phyloP scores from a whole-genome alignment of 257 asterid genomes.

The Penstemon newberryi region DNA sequence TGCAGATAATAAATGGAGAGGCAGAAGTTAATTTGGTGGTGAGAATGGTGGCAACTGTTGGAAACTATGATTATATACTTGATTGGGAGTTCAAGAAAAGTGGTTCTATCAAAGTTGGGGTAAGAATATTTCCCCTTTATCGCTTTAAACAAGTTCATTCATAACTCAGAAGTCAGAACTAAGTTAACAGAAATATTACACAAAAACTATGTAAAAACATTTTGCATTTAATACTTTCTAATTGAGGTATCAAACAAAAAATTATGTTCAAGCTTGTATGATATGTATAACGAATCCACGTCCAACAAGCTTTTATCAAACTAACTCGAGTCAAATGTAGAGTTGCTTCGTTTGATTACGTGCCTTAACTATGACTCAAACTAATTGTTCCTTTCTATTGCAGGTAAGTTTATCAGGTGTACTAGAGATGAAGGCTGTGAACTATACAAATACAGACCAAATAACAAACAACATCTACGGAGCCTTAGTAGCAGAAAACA shows the following conservation, averaged over 20 bases:
- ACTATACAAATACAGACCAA: constrained; percentile 31
- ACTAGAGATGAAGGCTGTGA: constrained; percentile 55
- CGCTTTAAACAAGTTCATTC: background rate
- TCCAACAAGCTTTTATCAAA: no score
- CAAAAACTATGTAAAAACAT: no score
- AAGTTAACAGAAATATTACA: no score
- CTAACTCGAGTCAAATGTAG: no score
- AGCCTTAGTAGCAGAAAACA: constrained; percentile 55
- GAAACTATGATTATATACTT: constrained; percentile 71
- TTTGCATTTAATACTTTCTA: no score
- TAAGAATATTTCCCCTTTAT: constrained; percentile 28
- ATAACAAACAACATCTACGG: constrained; percentile 40
- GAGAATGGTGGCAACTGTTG: constrained; percentile 74
- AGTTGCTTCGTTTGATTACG: no score
- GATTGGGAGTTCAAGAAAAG: constrained; percentile 87
- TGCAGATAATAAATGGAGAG: constrained; percentile 56
- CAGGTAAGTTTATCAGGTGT: constrained; percentile 64
- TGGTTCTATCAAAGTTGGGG: constrained; percentile 66
- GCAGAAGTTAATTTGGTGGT: constrained; percentile 58
- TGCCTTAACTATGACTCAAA: no score
- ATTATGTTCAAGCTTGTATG: no score
- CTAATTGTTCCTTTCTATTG: background rate
- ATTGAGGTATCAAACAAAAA: no score
- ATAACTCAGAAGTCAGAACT: no score
- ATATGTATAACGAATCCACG: no score